Conservation (phyloP, 768 basidiomycete species). For the Panus rudis region DNA sequence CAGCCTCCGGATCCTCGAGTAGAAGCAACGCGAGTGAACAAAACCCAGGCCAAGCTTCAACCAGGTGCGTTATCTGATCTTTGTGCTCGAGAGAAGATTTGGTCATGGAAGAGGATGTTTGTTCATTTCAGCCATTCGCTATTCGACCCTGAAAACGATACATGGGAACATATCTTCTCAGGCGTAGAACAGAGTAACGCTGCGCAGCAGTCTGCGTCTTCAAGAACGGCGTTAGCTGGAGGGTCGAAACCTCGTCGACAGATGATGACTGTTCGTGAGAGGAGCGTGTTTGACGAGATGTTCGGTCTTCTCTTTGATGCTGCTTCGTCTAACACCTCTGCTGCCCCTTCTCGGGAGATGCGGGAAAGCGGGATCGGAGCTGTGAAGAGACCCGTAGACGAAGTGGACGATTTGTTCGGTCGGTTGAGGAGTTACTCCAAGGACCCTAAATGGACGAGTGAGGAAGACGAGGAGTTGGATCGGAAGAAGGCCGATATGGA, state of each 20-base stretch:
- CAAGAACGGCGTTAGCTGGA: conserved; percentile 11
- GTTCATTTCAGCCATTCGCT: too few species aligned
- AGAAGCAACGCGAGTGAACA: too few species aligned
- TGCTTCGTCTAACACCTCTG: conserved; percentile 26
- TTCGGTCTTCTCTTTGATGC: conserved; percentile 65
- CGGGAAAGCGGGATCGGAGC: conserved; percentile 2
- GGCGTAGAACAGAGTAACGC: conserved; percentile 29
- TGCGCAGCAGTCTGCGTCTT: conserved; percentile 17
- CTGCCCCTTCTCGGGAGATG: conserved; percentile 2
- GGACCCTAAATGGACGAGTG: conserved; percentile 42
- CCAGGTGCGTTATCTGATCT: too few species aligned
- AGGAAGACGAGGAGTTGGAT: conserved; percentile 52
- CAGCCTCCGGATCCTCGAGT: too few species aligned
- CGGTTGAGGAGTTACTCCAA: conserved; percentile 48
- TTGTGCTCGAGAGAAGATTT: background rate
- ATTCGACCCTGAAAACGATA: conserved; percentile 23
- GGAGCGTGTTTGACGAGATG: conserved; percentile 62
- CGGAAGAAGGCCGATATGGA: conserved; percentile 69
- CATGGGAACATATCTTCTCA: conserved; percentile 51
- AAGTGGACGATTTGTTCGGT: conserved; percentile 44
- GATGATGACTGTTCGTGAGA: conserved; percentile 63
- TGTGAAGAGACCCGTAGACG: conserved; percentile 3
- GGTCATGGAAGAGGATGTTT: too few species aligned
- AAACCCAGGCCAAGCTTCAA: too few species aligned
- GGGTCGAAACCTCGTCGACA: conserved; percentile 32